Percentiles rank a stretch among this genome's conserved stretches.
Evolutionary conservation across 371 early-diverging fungal species (phyloP).

Genomic region (Capillidium heterosporum): DNA sequence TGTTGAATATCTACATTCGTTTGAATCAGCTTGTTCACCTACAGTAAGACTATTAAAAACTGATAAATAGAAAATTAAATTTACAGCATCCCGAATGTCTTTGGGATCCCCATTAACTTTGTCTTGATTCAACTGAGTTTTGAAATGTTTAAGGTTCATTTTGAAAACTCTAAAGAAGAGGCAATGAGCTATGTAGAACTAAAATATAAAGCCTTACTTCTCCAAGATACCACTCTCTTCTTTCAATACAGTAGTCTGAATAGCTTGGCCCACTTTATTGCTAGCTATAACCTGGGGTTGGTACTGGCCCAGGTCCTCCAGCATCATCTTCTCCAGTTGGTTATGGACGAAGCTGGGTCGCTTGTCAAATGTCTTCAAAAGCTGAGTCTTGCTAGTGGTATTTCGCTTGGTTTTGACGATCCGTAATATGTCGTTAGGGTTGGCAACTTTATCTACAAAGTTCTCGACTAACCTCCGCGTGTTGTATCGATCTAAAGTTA

Average conservation of each 20-base stretch:
- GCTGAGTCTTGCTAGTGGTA: not conserved
- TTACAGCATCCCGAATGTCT: too few relatives aligned
- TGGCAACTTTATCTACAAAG: slow-evolving; percentile 79
- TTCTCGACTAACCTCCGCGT: slow-evolving; percentile 64
- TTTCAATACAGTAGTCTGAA: slow-evolving; percentile 68
- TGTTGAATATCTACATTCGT: too few relatives aligned
- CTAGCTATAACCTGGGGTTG: slow-evolving; percentile 59
- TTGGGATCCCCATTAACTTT: too few relatives aligned
- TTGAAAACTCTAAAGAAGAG: too few relatives aligned
- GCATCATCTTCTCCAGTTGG: slow-evolving; percentile 63
- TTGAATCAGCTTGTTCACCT: too few relatives aligned
- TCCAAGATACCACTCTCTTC: slow-evolving; percentile 66
- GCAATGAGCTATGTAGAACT: too few relatives aligned
- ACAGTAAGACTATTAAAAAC: too few relatives aligned
- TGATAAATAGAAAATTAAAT: too few relatives aligned
- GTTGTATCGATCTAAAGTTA: slow-evolving; percentile 64
- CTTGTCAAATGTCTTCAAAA: not conserved
- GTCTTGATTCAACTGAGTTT: too few relatives aligned
- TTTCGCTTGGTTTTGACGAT: slow-evolving; percentile 31
- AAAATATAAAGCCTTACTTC: slow-evolving; percentile 14
- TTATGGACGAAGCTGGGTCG: slow-evolving; percentile 29
- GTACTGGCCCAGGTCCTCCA: slow-evolving; percentile 41
- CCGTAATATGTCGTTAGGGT: slow-evolving; percentile 79
- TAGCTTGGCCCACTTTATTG: slow-evolving; percentile 55
- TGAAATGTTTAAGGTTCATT: too few relatives aligned